phyloP scores from a whole-genome alignment of 2,329 filamentous ascomycete genomes.

The Dissoconium aciculare region DNA sequence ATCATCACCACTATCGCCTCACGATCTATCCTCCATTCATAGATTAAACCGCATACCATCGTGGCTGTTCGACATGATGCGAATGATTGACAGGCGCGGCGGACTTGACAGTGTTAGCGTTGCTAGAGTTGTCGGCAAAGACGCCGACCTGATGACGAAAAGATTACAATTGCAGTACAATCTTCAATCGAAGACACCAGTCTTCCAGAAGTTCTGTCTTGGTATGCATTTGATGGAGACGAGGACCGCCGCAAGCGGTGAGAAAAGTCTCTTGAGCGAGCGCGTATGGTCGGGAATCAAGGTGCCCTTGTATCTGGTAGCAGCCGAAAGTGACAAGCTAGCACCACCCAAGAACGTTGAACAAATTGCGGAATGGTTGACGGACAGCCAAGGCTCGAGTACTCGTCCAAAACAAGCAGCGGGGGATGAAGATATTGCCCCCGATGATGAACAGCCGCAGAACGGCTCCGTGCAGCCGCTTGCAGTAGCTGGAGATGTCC shows the following conservation, averaged over 20 bases:
- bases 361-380: slow-evolving; percentile 42
- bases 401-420: background rate
- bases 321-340: slow-evolving; percentile 60
- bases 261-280: slow-evolving; percentile 48
- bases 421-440: slow-evolving; percentile 6
- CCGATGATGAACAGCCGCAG: slow-evolving; percentile 1
- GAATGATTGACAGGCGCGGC: slow-evolving; percentile 63
- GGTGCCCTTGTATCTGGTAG: slow-evolving; percentile 64
- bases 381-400: slow-evolving; percentile 6
- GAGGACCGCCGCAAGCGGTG: slow-evolving; percentile 4
- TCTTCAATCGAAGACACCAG: slow-evolving; percentile 63
- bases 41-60: slow-evolving; percentile 54
- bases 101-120: slow-evolving; percentile 68
- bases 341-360: slow-evolving; percentile 57
- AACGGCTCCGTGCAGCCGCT: slow-evolving; percentile 1
- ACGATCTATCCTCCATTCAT: slow-evolving; percentile 33
- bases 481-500: slow-evolving; percentile 6
- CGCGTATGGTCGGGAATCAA: slow-evolving; percentile 58
- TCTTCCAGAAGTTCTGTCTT: slow-evolving; percentile 69
- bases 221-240: slow-evolving; percentile 35
- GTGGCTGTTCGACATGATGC: slow-evolving; percentile 59
- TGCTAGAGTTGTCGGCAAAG: slow-evolving; percentile 54
- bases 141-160: slow-evolving; percentile 50
- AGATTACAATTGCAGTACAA: slow-evolving; percentile 62
- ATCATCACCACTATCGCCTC: slow-evolving; percentile 37